A percentile compares a stretch with the other conserved stretches of the same genome.
phyloP scores from a whole-genome alignment of 768 basidiomycete genomes.

The Leccinum olivaceopallidum region DNA sequence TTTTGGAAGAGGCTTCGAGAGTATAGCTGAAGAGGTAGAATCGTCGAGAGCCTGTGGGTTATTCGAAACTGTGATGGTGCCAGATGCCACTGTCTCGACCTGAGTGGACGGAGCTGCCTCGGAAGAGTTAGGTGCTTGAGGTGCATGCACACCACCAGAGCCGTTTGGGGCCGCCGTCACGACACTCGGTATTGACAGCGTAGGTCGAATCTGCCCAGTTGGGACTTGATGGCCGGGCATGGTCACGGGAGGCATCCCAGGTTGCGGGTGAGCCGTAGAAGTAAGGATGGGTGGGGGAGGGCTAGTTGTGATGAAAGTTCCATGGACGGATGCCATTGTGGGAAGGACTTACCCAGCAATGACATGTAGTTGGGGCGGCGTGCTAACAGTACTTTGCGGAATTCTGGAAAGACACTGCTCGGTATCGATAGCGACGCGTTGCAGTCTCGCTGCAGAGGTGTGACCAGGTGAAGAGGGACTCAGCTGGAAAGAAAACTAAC shows the following conservation, averaged over 20 bases:
- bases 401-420: background rate
- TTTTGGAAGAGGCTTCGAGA: constrained; percentile 29
- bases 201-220: background rate
- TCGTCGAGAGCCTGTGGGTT: background rate
- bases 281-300: background rate
- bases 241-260: background rate
- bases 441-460: constrained; percentile 20
- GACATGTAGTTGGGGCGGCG: background rate
- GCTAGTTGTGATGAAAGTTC: constrained; percentile 4
- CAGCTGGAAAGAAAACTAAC: constrained; percentile 11
- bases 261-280: background rate
- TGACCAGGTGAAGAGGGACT: background rate
- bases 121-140: background rate
- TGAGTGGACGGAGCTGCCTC: constrained; percentile 2
- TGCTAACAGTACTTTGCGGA: background rate
- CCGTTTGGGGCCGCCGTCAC: background rate
- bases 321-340: background rate
- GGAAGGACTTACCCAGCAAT: constrained; percentile 15
- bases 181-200: background rate
- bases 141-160: background rate
- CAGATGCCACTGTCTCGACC: background rate
- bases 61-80: background rate
- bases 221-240: background rate
- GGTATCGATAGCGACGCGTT: constrained; percentile 17
- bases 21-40: background rate